These are phyloP conservation scores for Aspergillus homomorphus DNA, from an alignment of 495 filamentous ascomycete genomes.

Conservation along the genomic window DNA sequence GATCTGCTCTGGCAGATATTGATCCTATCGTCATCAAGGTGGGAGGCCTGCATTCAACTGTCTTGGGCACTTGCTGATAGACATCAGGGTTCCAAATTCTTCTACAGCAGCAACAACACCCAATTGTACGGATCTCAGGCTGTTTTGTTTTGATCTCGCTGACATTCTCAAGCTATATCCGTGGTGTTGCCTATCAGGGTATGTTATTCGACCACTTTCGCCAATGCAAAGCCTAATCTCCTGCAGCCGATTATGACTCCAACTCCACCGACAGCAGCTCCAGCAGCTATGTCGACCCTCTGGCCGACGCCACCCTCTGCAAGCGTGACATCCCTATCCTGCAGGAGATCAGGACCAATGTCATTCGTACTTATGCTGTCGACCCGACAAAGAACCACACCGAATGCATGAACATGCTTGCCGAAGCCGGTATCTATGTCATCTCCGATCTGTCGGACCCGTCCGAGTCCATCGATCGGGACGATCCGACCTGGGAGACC, in stretches of 20 bases:
- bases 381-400: slow-evolving; percentile 73
- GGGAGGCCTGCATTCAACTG: slow-evolving; percentile 7
- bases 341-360: slow-evolving; percentile 71
- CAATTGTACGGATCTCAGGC: slow-evolving; percentile 61
- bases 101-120: slow-evolving; percentile 64
- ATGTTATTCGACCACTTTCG: slow-evolving; percentile 17
- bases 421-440: slow-evolving; percentile 86
- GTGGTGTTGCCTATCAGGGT: slow-evolving; percentile 83
- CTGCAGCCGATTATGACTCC: slow-evolving; percentile 44
- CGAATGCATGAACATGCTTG: slow-evolving; percentile 75
- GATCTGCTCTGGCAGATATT: slow-evolving; percentile 27
- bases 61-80: slow-evolving; percentile 5
- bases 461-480: slow-evolving; percentile 76
- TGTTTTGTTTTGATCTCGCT: neutral
- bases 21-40: slow-evolving; percentile 67
- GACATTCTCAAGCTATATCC: slow-evolving; percentile 55
- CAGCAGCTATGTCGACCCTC: slow-evolving; percentile 59
- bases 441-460: slow-evolving; percentile 85
- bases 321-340: slow-evolving; percentile 77
- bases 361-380: slow-evolving; percentile 88
- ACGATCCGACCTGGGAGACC: slow-evolving; percentile 71
- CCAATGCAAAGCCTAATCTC: slow-evolving; percentile 13
- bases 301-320: slow-evolving; percentile 65
- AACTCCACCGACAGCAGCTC: slow-evolving; percentile 21
- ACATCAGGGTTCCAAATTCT: slow-evolving; percentile 67